Percentiles rank a stretch among this genome's conserved stretches.
phyloP scores from a whole-genome alignment of 2,329 filamentous ascomycete species.

The Fusarium subtropicale region DNA sequence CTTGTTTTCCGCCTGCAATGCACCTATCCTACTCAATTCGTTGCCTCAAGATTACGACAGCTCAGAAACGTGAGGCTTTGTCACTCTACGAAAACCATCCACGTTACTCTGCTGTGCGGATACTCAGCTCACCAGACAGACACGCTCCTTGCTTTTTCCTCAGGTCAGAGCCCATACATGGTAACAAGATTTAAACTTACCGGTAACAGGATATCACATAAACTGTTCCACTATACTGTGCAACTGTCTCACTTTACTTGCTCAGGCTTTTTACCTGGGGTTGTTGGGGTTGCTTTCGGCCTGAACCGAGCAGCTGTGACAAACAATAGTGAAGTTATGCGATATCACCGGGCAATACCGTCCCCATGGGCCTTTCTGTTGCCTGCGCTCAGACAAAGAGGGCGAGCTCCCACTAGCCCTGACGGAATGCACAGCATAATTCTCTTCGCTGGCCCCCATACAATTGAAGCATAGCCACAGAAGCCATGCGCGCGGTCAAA shows the following conservation, averaged over 20 bases:
- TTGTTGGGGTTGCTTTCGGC: conserved; percentile 27
- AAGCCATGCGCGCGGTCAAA: conserved; percentile 3
- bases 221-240: conserved; percentile 2
- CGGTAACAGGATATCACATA: conserved; percentile 5
- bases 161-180: conserved; percentile 11
- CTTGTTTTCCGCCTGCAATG: conserved; percentile 41
- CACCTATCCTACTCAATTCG: conserved; percentile 21
- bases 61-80: background rate
- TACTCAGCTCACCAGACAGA: conserved; percentile 1
- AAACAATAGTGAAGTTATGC: conserved; percentile 20
- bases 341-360: conserved; percentile 32
- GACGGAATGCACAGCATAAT: conserved; percentile 4
- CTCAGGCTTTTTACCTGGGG: conserved; percentile 17
- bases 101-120: conserved; percentile 9
- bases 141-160: conserved; percentile 5
- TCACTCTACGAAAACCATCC: conserved; percentile 14
- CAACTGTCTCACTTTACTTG: conserved; percentile 19
- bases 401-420: conserved; percentile 6
- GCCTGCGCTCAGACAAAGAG: background rate
- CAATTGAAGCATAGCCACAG: conserved; percentile 6
- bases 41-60: conserved; percentile 11
- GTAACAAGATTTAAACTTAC: background rate
- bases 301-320: conserved; percentile 34
- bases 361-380: conserved; percentile 15
- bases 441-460: background rate